These are phyloP conservation scores for Meyerozyma athensensis DNA, from an alignment of 1,139 yeast species.

Conservation along the genomic window DNA sequence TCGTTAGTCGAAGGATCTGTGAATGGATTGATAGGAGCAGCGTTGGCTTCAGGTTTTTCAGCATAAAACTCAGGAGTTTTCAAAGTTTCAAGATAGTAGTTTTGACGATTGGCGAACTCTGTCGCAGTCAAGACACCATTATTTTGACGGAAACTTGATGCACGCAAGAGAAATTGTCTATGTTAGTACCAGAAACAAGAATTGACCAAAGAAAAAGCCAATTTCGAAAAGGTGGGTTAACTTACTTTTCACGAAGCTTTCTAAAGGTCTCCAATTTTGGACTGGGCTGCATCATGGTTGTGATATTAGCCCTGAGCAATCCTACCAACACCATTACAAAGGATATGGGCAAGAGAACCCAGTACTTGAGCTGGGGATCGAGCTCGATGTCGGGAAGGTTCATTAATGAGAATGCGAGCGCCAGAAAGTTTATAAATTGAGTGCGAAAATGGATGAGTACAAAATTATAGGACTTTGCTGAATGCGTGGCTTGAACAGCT, in stretches of 20 bases:
- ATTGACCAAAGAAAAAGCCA: neutral
- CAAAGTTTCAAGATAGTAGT: constrained; percentile 40
- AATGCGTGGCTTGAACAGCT: too few relatives aligned
- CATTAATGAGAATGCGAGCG: constrained; percentile 5
- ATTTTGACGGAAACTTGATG: constrained; percentile 48
- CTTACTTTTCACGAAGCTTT: constrained; percentile 56
- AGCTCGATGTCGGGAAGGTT: constrained; percentile 39
- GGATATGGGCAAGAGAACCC: constrained; percentile 91
- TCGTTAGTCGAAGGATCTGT: constrained; percentile 71
- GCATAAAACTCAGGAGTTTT: constrained; percentile 49
- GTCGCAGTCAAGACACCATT: constrained; percentile 37
- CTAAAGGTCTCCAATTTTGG: constrained; percentile 52
- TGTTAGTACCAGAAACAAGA: constrained; percentile 6
- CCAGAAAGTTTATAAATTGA: neutral
- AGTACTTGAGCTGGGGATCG: constrained; percentile 78
- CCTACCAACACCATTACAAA: constrained; percentile 92
- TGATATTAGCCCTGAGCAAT: constrained; percentile 65
- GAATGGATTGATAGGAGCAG: constrained; percentile 54
- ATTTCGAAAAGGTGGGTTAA: constrained; percentile 8
- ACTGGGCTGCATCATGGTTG: constrained; percentile 53
- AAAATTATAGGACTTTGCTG: too few relatives aligned
- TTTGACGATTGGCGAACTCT: constrained; percentile 49
- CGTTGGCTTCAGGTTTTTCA: constrained; percentile 31
- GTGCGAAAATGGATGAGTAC: neutral
- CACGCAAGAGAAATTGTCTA: constrained; percentile 51